These are phyloP conservation scores for Sphagnum magellanicum DNA, from an alignment of 228 moss, liverwort and hornwort genomes.

Conservation along the genomic window DNA sequence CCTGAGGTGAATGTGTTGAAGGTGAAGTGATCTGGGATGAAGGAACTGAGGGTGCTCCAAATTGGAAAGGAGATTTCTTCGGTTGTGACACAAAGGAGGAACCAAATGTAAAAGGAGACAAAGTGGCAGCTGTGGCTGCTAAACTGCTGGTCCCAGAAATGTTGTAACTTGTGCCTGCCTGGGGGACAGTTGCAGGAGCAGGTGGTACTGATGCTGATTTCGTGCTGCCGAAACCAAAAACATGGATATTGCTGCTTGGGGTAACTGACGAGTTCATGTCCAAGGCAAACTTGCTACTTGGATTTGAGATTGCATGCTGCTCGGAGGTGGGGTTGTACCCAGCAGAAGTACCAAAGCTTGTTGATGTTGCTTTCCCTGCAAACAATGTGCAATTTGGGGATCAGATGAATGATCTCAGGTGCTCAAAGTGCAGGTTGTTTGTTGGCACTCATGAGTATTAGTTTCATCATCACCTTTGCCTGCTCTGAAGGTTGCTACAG, in stretches of 20 bases:
- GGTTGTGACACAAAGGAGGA: conserved; percentile 27
- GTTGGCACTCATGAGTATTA: no score
- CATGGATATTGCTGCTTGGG: not conserved
- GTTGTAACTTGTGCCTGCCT: conserved; percentile 9
- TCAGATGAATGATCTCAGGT: not conserved
- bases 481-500: no score
- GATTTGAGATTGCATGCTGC: conserved; percentile 6
- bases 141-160: conserved; percentile 24
- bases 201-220: not conserved
- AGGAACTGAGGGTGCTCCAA: conserved; percentile 23
- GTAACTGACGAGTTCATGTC: conserved; percentile 1
- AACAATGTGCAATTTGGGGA: conserved; percentile 10
- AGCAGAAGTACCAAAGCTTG: conserved; percentile 3
- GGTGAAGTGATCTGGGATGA: conserved; percentile 11
- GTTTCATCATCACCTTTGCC: no score
- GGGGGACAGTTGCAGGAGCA: no score
- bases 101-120: conserved; percentile 17
- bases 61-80: conserved; percentile 21
- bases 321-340: not conserved
- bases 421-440: not conserved
- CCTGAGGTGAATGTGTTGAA: conserved; percentile 21
- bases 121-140: conserved; percentile 11
- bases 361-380: conserved; percentile 27
- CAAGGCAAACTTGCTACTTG: conserved; percentile 4
- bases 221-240: not conserved